Conservation (phyloP, 805 yeast species). For the Lipomyces spencermartinsiae region DNA sequence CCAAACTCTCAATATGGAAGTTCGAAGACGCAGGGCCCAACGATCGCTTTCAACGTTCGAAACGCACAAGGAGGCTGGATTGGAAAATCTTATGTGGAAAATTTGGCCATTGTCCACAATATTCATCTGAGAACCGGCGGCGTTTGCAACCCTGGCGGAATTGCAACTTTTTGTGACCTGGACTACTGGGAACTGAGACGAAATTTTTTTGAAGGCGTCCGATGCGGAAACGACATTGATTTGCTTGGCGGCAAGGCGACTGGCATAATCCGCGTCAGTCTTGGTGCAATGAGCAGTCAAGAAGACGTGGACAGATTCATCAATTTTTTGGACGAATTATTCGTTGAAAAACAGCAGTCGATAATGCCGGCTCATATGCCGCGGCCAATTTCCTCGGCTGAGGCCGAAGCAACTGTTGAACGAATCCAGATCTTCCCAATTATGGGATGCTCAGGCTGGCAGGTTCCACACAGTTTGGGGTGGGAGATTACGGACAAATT, state of each 20-base stretch:
- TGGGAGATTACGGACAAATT: neutral
- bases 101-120: slow-evolving; percentile 4
- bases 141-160: slow-evolving; percentile 4
- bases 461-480: neutral
- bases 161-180: slow-evolving; percentile 5
- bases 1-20: slow-evolving; percentile 7
- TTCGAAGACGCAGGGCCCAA: slow-evolving; percentile 6
- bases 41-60: neutral
- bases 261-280: slow-evolving; percentile 8
- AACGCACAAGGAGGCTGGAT: slow-evolving; percentile 7
- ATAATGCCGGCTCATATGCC: neutral
- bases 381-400: neutral
- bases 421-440: neutral
- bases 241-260: slow-evolving; percentile 6
- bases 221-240: neutral
- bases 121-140: slow-evolving; percentile 7
- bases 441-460: slow-evolving; percentile 7
- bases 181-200: slow-evolving; percentile 7
- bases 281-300: slow-evolving; percentile 10
- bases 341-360: neutral
- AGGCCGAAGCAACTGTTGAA: slow-evolving; percentile 2
- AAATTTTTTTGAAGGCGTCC: slow-evolving; percentile 1
- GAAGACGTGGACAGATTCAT: slow-evolving; percentile 1
- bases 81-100: slow-evolving; percentile 6
- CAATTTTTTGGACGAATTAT: neutral